Percentiles rank a stretch among this genome's conserved stretches.
Conservation (phyloP, 805 yeast species). For the Citeromyces matritensis region DNA sequence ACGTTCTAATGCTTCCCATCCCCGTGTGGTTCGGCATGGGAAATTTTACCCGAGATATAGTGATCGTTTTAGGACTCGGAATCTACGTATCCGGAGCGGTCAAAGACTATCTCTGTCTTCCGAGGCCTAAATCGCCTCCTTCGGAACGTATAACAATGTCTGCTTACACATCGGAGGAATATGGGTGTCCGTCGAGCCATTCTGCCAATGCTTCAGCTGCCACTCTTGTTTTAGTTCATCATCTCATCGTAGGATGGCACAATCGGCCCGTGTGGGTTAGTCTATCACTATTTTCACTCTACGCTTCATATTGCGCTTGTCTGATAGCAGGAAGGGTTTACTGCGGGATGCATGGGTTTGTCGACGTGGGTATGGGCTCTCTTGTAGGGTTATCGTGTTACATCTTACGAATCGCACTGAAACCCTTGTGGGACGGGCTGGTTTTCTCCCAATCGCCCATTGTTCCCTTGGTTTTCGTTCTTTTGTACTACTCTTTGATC, state of each 20-base stretch:
- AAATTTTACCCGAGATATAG: slow-evolving; percentile 41
- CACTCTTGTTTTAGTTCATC: slow-evolving; percentile 27
- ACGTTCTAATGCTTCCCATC: slow-evolving; percentile 75
- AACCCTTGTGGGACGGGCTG: slow-evolving; percentile 29
- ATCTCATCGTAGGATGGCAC: slow-evolving; percentile 7
- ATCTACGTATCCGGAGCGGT: slow-evolving; percentile 58
- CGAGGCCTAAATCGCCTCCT: slow-evolving; percentile 90
- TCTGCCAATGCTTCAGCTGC: slow-evolving; percentile 90
- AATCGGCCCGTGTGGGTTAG: slow-evolving; percentile 2
- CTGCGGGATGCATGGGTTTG: slow-evolving; percentile 95
- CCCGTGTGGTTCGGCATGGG: slow-evolving; percentile 71
- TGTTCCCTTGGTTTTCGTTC: slow-evolving; percentile 15
- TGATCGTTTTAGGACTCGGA: slow-evolving; percentile 49
- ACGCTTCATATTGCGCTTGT: slow-evolving; percentile 34
- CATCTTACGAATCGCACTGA: slow-evolving; percentile 23
- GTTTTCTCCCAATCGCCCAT: slow-evolving; percentile 20
- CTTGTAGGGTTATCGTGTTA: slow-evolving; percentile 43
- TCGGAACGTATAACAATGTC: slow-evolving; percentile 79
- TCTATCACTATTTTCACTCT: slow-evolving; percentile 2
- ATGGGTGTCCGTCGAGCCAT: slow-evolving; percentile 91
- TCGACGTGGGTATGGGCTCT: slow-evolving; percentile 59
- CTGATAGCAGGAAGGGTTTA: slow-evolving; percentile 72
- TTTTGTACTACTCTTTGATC: slow-evolving; percentile 32
- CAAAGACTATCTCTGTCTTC: slow-evolving; percentile 80
- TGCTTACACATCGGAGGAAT: slow-evolving; percentile 82